Evolutionary conservation across 2,329 filamentous ascomycete genomes (phyloP), one percentile per base, ranked within the genome.

Genomic region (Nemania sp.): DNA sequence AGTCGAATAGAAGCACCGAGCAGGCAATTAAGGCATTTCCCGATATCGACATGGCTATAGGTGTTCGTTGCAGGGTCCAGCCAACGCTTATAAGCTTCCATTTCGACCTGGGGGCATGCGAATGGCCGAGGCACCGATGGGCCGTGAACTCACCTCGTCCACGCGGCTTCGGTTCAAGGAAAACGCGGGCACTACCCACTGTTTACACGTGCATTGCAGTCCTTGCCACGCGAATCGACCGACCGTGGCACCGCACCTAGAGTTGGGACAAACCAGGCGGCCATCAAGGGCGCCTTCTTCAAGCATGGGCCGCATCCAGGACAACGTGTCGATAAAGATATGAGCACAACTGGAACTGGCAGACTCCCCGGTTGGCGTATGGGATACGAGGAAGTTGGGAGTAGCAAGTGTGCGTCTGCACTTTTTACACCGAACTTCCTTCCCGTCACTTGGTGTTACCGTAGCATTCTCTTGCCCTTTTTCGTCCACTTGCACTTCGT

Each of bases 201-300:
- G 89, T 43, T 91, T 90, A 79, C 96, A 99, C 77, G 90, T 96
- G 82, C 96, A 99, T 78, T 90, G 90, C 86, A 98, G 91, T 15
- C 96, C 96, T 79, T 97, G 93, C 96, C 96, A 99, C 60, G 95
- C 92, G 77, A 98, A 99, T 74, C 96, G 92, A 45, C 96, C 96
- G 55, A 98, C 89, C 60, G 93, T 93, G 47, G 92, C 89, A 54
- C 88, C 89, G 79, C 96, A 99, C 76, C 91, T 92, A 8, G 78
- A 67, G 73, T 90, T 92, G 10, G 96, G 95, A 76, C 96, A 99
- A 66, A 90, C 88, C 35, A 99, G 84, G 10, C 95, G 89, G 26
- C 96, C 96, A 68, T 94, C 93, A 26, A 98, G 85, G 69, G 90
- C 88, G 29, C 93, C 94, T 75, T 92, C 87, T 74, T 94, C 92